These are phyloP conservation scores for Fonsecaea pedrosoi DNA, from an alignment of 2,329 filamentous ascomycete genomes.

Conservation along the genomic window DNA sequence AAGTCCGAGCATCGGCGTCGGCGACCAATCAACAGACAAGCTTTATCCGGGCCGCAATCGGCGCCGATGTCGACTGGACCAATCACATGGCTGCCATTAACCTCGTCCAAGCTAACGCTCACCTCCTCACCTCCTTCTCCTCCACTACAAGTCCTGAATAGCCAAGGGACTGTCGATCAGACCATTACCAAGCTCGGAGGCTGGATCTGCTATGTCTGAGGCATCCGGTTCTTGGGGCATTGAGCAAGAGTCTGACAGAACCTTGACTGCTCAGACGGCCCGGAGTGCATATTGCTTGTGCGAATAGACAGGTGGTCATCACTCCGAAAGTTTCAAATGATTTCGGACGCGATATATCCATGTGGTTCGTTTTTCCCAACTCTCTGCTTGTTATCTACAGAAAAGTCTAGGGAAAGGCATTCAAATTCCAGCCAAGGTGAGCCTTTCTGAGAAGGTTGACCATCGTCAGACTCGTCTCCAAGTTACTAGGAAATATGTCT, in stretches of 20 bases:
- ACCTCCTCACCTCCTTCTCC: not conserved
- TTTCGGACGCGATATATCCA: not conserved
- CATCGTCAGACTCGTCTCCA: too few species aligned
- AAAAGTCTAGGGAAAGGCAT: not conserved
- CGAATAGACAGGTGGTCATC: not conserved
- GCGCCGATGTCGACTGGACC: not conserved
- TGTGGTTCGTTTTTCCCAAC: not conserved
- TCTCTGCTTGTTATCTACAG: not conserved
- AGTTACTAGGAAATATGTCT: not conserved
- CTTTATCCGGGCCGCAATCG: not conserved
- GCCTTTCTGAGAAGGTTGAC: not conserved
- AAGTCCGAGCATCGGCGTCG: not conserved
- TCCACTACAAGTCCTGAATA: not conserved
- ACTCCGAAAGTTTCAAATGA: not conserved
- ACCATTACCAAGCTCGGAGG: too few species aligned
- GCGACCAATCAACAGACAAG: not conserved
- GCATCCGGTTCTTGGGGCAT: not conserved
- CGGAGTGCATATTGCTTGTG: not conserved
- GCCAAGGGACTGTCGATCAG: too few species aligned
- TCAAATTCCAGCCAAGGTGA: not conserved
- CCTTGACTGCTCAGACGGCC: not conserved
- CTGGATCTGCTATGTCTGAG: too few species aligned
- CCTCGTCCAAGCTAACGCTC: not conserved
- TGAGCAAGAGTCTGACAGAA: not conserved
- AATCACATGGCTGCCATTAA: not conserved